Conservation (phyloP, 257 asterid genomes). For the Vinca minor region DNA sequence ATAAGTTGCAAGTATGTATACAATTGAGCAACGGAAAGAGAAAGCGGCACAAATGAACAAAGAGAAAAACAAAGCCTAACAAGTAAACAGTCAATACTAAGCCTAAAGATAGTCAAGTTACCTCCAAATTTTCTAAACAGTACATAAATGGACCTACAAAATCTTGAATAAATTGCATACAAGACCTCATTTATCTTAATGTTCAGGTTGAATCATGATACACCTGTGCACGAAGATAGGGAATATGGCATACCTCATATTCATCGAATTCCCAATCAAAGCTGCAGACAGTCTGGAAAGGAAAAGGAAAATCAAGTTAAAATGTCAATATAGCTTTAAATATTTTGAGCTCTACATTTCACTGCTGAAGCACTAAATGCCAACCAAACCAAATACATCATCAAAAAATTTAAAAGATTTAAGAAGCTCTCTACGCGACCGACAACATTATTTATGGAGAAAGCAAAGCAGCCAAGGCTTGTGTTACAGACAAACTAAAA, state of each 20-base stretch:
- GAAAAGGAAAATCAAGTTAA: slow-evolving; percentile 5
- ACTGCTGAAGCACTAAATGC: not conserved
- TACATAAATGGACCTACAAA: too few relatives aligned
- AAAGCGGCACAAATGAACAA: not conserved
- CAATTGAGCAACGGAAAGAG: not conserved
- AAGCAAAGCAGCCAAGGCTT: not conserved
- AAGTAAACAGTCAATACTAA: not conserved
- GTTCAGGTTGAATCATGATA: not conserved
- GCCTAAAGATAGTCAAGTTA: not conserved
- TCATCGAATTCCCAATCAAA: slow-evolving; percentile 94
- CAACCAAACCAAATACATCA: not conserved
- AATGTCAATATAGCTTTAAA: not conserved
- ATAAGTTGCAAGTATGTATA: not conserved
- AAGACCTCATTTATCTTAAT: not conserved
- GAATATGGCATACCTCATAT: slow-evolving; percentile 51
- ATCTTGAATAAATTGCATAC: not conserved
- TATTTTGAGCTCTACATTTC: not conserved
- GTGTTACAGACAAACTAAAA: not conserved
- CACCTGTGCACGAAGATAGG: not conserved
- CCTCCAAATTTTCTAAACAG: not conserved
- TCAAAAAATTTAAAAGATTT: not conserved
- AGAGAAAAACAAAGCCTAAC: not conserved
- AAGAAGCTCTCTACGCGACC: not conserved
- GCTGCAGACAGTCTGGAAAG: slow-evolving; percentile 66
- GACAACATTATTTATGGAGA: not conserved